phyloP scores from a whole-genome alignment of 805 yeast species.

The Ogataea pignaliae region DNA sequence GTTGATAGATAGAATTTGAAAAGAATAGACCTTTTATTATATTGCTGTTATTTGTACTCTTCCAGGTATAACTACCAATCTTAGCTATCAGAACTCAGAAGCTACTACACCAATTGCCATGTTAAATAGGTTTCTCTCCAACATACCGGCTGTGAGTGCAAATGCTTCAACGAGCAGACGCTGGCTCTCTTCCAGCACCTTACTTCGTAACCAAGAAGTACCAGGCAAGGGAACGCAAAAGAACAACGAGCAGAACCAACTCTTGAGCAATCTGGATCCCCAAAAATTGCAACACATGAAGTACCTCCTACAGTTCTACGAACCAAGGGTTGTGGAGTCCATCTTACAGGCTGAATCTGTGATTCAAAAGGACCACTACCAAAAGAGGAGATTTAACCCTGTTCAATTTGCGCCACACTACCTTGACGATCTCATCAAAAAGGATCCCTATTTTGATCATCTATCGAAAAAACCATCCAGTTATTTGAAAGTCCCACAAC shows the following conservation, averaged over 20 bases:
- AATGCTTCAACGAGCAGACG: too few relatives aligned
- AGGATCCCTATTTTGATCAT: slow-evolving; percentile 75
- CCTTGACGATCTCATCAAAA: slow-evolving; percentile 62
- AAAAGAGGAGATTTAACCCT: slow-evolving; percentile 36
- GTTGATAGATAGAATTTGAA: too few relatives aligned
- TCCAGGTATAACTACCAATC: too few relatives aligned
- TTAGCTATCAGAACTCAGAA: too few relatives aligned
- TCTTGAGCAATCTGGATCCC: slow-evolving; percentile 15
- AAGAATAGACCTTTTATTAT: too few relatives aligned
- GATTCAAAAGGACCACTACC: slow-evolving; percentile 61
- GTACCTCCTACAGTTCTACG: slow-evolving; percentile 68
- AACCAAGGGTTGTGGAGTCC: slow-evolving; percentile 75
- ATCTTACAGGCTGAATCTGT: slow-evolving; percentile 76
- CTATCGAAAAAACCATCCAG: slow-evolving; percentile 26
- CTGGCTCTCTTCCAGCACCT: too few relatives aligned
- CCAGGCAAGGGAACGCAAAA: neutral
- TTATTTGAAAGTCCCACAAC: slow-evolving; percentile 23
- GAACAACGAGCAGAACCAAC: neutral
- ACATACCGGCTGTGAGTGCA: neutral
- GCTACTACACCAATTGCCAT: neutral
- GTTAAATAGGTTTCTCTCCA: neutral
- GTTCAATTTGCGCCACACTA: slow-evolving; percentile 66
- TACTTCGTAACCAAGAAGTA: slow-evolving; percentile 1
- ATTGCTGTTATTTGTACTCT: too few relatives aligned
- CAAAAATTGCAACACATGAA: slow-evolving; percentile 41